Evolutionary conservation across 164 flowering plant species (phyloP).

Genomic region (Dillenia suffruticosa): DNA sequence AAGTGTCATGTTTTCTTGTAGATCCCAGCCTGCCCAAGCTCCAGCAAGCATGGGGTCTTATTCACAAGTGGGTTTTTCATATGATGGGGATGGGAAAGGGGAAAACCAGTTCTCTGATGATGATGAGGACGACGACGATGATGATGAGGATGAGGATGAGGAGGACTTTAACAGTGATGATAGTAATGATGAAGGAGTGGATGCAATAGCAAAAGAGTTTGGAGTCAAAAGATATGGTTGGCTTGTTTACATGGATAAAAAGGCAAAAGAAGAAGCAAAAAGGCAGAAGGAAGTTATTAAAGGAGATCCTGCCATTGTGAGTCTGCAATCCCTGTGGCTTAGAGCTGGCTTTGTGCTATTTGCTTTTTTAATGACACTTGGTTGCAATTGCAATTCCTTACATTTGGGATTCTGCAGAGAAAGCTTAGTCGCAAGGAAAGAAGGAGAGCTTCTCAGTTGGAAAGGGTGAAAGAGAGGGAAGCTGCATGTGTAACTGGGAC

Average conservation of each 20-base stretch:
- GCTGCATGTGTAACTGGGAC: slow-evolving; percentile 60
- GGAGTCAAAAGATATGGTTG: slow-evolving; percentile 95
- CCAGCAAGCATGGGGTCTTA: slow-evolving; percentile 82
- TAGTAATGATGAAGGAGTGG: slow-evolving; percentile 95
- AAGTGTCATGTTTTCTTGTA: slow-evolving; percentile 16
- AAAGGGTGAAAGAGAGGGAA: slow-evolving; percentile 93
- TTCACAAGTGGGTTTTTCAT: slow-evolving; percentile 96
- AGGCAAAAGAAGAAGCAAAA: slow-evolving; percentile 91
- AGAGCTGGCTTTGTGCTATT: too few relatives aligned
- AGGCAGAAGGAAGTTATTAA: slow-evolving; percentile 89
- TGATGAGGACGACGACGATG: slow-evolving; percentile 72
- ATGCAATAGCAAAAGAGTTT: slow-evolving; percentile 87
- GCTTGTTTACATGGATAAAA: slow-evolving; percentile 97
- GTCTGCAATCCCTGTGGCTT: slow-evolving; percentile 12
- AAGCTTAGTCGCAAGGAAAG: slow-evolving; percentile 98
- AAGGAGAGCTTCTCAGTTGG: slow-evolving; percentile 91
- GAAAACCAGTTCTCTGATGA: slow-evolving; percentile 58
- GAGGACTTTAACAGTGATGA: slow-evolving; percentile 93
- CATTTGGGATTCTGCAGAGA: slow-evolving; percentile 41
- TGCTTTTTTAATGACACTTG: background rate
- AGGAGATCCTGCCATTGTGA: slow-evolving; percentile 97
- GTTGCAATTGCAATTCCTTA: background rate
- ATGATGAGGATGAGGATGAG: slow-evolving; percentile 76
- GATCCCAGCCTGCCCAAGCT: slow-evolving; percentile 57
- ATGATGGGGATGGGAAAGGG: slow-evolving; percentile 75